Base-by-base conservation (phyloP, 495 filamentous ascomycete genomes). In the Pseudomonodictys pantanalensis region DNA sequence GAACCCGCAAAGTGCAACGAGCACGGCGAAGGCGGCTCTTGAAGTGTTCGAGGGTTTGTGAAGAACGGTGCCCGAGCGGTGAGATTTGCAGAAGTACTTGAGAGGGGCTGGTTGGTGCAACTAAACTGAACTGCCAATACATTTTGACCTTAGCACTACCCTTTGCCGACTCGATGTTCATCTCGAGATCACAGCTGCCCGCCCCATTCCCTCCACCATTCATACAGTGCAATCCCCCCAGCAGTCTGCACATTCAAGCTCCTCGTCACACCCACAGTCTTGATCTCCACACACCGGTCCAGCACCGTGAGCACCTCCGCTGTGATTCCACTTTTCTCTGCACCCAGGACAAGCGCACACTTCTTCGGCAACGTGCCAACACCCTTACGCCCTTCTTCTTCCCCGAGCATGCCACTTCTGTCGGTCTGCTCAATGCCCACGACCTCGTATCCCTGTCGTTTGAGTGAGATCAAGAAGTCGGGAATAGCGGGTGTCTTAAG, bases 191-290 rank as follows among this genome's bases (percentile, higher is more conserved):
- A 29, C 47, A 12, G 7, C 47, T 8, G 29, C 47, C 47, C 47
- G 29, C 65, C 60, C 65, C 65, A 68, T 22, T 49, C 50, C 56
- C 66, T 65, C 57, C 57, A 60, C 54, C 59, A 78, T 67, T 80
- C 78, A 68, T 71, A 78, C 50, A 76, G 26, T 46, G 75, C 76
- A 42, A 79, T 70, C 3, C 68, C 77, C 17, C 73, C 78, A 25
- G 78, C 78, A 3, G 77, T 79, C 65, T 80, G 78, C 42, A 80
- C 78, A 64, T 80, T 80, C 69, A 80, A 68, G 62, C 78, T 79
- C 53, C 78, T 71, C 22, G 78, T 79, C 20, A 77, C 68, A 0
- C 78, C 78, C 44, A 60, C 60, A 62, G 79, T 78, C 46, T 57
- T 62, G 50, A 80, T 78, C 68, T 80, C 78, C 2, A 80, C 75